Conservation (phyloP, 2,329 filamentous ascomycete genomes). For the Xylaria sp. region DNA sequence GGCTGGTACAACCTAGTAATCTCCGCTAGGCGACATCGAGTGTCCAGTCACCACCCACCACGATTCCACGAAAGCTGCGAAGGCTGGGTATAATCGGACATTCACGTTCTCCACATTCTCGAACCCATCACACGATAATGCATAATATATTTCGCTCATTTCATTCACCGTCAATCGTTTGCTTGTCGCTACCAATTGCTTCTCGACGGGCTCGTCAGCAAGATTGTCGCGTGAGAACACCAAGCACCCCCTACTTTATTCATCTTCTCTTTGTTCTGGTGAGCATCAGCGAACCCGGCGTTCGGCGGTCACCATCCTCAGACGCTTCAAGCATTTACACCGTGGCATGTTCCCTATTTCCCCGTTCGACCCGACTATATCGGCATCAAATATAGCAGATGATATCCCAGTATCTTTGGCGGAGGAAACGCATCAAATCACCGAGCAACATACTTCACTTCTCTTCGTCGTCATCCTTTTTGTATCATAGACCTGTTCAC, state of each 20-base stretch:
- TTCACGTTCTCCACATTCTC: constrained; percentile 11
- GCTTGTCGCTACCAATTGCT: constrained; percentile 37
- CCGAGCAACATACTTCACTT: constrained; percentile 29
- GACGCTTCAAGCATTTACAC: constrained; percentile 39
- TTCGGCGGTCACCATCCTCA: constrained; percentile 38
- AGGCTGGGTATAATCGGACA: background rate
- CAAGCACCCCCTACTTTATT: constrained; percentile 29
- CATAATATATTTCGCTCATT: constrained; percentile 42
- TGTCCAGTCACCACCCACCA: constrained; percentile 2
- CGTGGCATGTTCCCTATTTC: constrained; percentile 29
- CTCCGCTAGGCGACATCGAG: constrained; percentile 2
- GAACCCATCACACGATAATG: constrained; percentile 42
- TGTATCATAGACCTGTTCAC: constrained; percentile 48
- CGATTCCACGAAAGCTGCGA: background rate
- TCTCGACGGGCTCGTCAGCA: constrained; percentile 41
- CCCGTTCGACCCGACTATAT: constrained; percentile 18
- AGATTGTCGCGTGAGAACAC: constrained; percentile 24
- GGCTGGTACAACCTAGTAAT: constrained; percentile 14
- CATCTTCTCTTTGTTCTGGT: constrained; percentile 36
- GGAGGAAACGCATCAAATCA: constrained; percentile 16
- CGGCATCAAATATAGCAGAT: constrained; percentile 35
- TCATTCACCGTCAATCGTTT: constrained; percentile 34
- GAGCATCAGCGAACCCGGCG: constrained; percentile 43
- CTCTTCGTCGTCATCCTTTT: constrained; percentile 28
- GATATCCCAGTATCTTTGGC: constrained; percentile 24